Evolutionary conservation across 805 yeast species (phyloP).

Genomic region (Cephaloascus fragrans): DNA sequence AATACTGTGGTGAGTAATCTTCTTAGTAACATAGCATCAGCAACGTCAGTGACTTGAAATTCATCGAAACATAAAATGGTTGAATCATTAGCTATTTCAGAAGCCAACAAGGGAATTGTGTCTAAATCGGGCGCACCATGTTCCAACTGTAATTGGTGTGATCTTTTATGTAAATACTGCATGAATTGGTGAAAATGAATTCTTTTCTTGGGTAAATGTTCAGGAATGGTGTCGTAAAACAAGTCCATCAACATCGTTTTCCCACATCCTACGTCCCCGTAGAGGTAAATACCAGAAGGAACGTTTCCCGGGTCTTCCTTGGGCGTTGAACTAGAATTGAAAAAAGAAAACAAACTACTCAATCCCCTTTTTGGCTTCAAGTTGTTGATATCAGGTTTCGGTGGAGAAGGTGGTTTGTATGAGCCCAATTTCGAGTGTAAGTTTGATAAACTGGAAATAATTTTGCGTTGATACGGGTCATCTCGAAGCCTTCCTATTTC

Average conservation of each 20-base stretch:
- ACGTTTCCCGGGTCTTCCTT: conserved; percentile 25
- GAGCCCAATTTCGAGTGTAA: conserved; percentile 43
- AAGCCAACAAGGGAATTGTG: conserved; percentile 75
- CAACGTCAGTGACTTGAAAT: conserved; percentile 96
- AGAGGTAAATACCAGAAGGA: conserved; percentile 82
- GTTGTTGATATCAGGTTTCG: conserved; percentile 38
- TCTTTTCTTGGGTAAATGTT: conserved; percentile 65
- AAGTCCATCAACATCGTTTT: conserved; percentile 97
- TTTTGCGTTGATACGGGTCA: conserved; percentile 74
- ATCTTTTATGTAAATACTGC: conserved; percentile 85
- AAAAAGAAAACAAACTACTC: conserved; percentile 20
- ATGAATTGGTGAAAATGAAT: conserved; percentile 95
- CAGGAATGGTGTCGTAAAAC: conserved; percentile 78
- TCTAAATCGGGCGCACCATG: conserved; percentile 57
- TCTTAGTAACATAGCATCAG: conserved; percentile 94
- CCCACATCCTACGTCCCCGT: conserved; percentile 98
- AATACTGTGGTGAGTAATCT: conserved; percentile 60
- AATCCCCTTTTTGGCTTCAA: conserved; percentile 43
- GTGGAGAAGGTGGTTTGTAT: conserved; percentile 57
- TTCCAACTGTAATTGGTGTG: conserved; percentile 60
- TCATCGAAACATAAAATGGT: conserved; percentile 91
- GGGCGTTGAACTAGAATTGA: conserved; percentile 6
- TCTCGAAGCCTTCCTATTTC: conserved; percentile 44
- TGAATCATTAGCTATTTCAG: conserved; percentile 67
- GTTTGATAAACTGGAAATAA: conserved; percentile 49